Evolutionary conservation across 1,139 yeast species (phyloP), one percentile per base, ranked within the genome.

Genomic region (Suhomyces anneliseae): DNA sequence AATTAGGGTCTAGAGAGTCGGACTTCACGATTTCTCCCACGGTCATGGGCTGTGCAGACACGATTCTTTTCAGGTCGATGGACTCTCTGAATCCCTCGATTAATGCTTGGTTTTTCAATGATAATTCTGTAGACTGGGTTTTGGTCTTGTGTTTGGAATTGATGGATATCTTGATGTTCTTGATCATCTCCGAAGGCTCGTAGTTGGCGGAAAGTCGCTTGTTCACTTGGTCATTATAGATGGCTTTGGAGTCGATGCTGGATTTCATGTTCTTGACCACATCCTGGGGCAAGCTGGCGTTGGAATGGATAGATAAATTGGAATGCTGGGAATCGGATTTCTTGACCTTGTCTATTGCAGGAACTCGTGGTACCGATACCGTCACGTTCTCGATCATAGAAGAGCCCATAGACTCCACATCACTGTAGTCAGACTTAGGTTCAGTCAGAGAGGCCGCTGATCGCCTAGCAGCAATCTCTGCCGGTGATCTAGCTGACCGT

Each of bases 51-150:
- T 29, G 32, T 7, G 32, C 5, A 9, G 32, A 29, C 32, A 44
- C 27, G 19, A 43, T 36, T 8, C 60, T 48, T 32, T 58, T 56
- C 47, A 36, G 55, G 36, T 63, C 65, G 14, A 63, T 54, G 42
- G 59, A 55, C 15, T 56, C 56, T 27, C 66, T 53, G 38, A 63
- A 50, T 12, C 59, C 62, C 3, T 55, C 54, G 15, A 62, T 38
- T 26, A 60, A 53, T 8, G 51, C 50, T 34, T 54, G 58, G 42
- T 54, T 54, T 44, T 54, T 57, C 15, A 41, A 44, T 10, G 52
- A 42, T 19, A 46, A 24, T 26, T 48, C 53, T 15, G 44, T 39
- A 8, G 47, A 38, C 26, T 24, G 39, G 3, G 49, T 43, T 26
- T 54, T 47, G 11, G 45, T 32, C 37, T 47, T 52, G 24, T 49